These are phyloP conservation scores for Phlyctochytrium arcticum DNA, from an alignment of 192 early-diverging fungal species.

Conservation along the genomic window DNA sequence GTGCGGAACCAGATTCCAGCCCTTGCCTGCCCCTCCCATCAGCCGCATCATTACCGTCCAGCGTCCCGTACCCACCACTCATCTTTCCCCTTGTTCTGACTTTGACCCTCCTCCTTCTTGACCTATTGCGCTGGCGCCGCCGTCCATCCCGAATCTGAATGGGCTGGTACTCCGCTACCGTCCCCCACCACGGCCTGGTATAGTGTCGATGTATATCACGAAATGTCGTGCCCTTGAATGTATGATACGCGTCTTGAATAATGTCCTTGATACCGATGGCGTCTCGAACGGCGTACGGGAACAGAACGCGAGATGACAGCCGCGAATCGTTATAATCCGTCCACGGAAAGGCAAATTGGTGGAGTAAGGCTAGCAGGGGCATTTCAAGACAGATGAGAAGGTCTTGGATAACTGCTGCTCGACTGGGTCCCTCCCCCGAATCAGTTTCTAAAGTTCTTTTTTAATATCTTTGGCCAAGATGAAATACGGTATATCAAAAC, in stretches of 20 bases:
- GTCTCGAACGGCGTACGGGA: conserved; percentile 76
- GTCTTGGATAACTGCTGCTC: conserved; percentile 82
- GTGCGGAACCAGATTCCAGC: not conserved
- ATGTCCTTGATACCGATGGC: conserved; percentile 81
- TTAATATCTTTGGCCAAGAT: not conserved
- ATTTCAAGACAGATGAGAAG: conserved; percentile 90
- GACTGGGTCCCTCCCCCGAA: conserved; percentile 58
- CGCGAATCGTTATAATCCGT: conserved; percentile 71
- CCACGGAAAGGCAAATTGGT: conserved; percentile 74
- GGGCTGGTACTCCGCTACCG: not conserved
- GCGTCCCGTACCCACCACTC: not conserved
- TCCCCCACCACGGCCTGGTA: too few relatives aligned
- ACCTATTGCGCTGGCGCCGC: not conserved
- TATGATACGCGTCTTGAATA: conserved; percentile 71
- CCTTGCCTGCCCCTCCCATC: too few relatives aligned
- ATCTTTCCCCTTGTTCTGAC: too few relatives aligned
- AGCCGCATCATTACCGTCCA: not conserved
- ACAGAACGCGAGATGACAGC: conserved; percentile 66
- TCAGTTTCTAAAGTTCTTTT: too few relatives aligned
- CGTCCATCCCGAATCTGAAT: not conserved
- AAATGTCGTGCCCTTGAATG: conserved; percentile 72
- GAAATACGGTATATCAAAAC: not conserved
- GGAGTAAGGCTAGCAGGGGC: conserved; percentile 73
- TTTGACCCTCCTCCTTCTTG: too few relatives aligned
- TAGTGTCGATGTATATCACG: conserved; percentile 8